Evolutionary conservation across 1,284 basidiomycete species (phyloP), one percentile per base, ranked within the genome.

Genomic region (Leccinum subspadiceum): DNA sequence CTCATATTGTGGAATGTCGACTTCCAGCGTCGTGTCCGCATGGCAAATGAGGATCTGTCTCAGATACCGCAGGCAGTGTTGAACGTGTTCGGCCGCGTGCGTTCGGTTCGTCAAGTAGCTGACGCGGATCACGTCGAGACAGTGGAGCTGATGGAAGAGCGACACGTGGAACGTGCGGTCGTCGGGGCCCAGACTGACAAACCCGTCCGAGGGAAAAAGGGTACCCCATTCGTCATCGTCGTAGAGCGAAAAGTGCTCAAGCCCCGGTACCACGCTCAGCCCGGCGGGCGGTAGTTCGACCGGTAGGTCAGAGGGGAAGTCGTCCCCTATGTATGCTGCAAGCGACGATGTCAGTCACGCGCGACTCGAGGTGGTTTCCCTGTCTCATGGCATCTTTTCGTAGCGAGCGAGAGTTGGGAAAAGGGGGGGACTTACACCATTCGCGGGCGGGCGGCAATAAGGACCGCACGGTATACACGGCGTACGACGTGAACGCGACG

Each of bases 21-120:
- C 67, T 62, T 79, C 78, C 22, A 79, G 66, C 29, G 78, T 79
- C 49, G 73, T 70, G 57, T 80, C 77, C 0, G 77, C 74, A 29
- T 68, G 57, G 62, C 78, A 79, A 6, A 79, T 59, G n/a, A 78
- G 65, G 13, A 70, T 68, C 63, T 79, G 77, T 31, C 72, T 64
- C 13, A 79, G 67, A 62, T 79, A 79, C 10, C 74, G 71, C 55
- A 79, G 61, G 58, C 78, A 79, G 54, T 79, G 78, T 53, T 75
- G 65, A 39, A 75, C 66, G 60, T 79, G 78, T 24, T 70, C 68
- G 26, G 66, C 68, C 24, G 69, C 62, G 44, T 69, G 69, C 7
- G 70, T 73, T 51, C 68, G 69, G 29, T 75, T 73, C 31, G 64
- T 64, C 53, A 71, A 55, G 48, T 68, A 69, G 4, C 65, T 69